Conservation (phyloP, 306 rosid genomes). For the Echinosophora koreensis region DNA sequence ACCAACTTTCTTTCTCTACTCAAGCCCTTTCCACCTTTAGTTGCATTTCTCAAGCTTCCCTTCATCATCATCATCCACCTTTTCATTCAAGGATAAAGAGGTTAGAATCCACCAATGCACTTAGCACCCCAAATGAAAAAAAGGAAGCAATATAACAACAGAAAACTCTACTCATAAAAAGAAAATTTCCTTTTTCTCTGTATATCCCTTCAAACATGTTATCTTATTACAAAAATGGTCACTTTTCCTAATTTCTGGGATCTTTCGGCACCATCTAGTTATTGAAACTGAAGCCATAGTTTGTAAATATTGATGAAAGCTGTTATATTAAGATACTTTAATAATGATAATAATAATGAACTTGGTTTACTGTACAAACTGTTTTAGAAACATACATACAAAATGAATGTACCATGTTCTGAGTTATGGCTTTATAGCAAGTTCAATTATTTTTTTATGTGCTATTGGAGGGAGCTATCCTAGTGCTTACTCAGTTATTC, state of each 20-base stretch:
- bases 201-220: no score
- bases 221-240: constrained; percentile 14
- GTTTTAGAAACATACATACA: constrained; percentile 52
- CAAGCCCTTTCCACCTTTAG: constrained; percentile 58
- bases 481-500: constrained; percentile 57
- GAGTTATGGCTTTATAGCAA: constrained; percentile 34
- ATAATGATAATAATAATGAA: constrained; percentile 33
- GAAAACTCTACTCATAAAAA: no score
- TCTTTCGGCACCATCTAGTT: constrained; percentile 22
- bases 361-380: constrained; percentile 52
- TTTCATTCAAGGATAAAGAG: constrained; percentile 53
- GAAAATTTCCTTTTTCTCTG: no score
- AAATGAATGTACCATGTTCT: constrained; percentile 41
- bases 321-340: constrained; percentile 24
- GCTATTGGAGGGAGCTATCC: no score
- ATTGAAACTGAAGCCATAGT: constrained; percentile 42
- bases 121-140: constrained; percentile 4
- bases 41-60: constrained; percentile 56
- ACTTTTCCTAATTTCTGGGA: constrained; percentile 40
- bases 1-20: constrained; percentile 74
- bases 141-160: constrained; percentile 19
- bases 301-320: constrained; percentile 35
- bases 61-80: constrained; percentile 59
- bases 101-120: constrained; percentile 42
- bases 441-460: constrained; percentile 55